A percentile compares a stretch with the other conserved stretches of the same genome.
Evolutionary conservation across 805 yeast species (phyloP).

Genomic region (Candida xiaguanensis): DNA sequence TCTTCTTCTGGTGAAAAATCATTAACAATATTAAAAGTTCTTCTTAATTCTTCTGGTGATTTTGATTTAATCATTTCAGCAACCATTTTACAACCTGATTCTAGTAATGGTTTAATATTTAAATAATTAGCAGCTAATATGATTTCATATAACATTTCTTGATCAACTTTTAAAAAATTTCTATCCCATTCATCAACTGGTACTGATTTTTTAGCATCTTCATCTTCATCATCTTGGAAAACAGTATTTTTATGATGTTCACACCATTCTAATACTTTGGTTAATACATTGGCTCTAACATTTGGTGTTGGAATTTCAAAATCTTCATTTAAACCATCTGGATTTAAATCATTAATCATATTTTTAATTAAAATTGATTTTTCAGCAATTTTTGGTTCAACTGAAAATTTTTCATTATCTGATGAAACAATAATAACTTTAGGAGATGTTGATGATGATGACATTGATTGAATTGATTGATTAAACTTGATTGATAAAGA

Average conservation of each 20-base stretch:
- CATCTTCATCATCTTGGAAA: constrained; percentile 76
- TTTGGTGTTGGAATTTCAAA: constrained; percentile 87
- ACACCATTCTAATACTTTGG: constrained; percentile 94
- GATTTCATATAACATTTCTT: constrained; percentile 79
- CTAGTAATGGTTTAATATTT: constrained; percentile 69
- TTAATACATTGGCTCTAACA: constrained; percentile 80
- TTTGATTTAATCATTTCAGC: constrained; percentile 83
- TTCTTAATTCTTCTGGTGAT: constrained; percentile 75
- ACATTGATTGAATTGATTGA: no score
- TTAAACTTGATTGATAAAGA: no score
- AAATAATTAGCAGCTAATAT: constrained; percentile 78
- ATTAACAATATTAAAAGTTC: constrained; percentile 74
- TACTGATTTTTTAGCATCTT: constrained; percentile 79
- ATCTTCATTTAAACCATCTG: constrained; percentile 61
- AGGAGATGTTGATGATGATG: constrained; percentile 3
- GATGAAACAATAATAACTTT: constrained; percentile 63
- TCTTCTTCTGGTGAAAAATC: constrained; percentile 87
- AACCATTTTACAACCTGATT: constrained; percentile 76
- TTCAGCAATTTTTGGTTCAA: constrained; percentile 79
- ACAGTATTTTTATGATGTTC: constrained; percentile 84
- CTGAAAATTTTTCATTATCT: constrained; percentile 76
- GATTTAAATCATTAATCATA: constrained; percentile 71
- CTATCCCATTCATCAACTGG: constrained; percentile 97
- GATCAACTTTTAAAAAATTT: constrained; percentile 90
- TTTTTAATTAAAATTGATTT: constrained; percentile 82